Percentiles rank a stretch among this genome's conserved stretches.
Conservation (phyloP, 352 stramenopile species). For the Pythium sukuiense region DNA sequence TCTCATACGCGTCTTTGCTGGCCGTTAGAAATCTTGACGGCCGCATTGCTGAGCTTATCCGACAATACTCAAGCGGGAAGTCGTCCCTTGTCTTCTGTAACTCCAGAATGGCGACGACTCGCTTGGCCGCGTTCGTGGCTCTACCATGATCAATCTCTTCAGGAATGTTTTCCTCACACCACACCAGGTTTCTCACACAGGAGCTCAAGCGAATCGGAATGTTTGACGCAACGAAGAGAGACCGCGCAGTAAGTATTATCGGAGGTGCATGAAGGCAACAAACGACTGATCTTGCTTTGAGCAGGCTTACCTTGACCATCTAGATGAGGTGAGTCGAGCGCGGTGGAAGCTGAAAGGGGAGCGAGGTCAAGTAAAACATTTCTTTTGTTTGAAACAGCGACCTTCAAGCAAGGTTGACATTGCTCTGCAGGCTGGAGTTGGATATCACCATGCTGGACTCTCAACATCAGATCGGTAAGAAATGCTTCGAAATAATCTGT, state of each 20-base stretch:
- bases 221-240: constrained; percentile 15
- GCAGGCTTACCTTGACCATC: background rate
- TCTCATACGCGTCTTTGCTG: background rate
- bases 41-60: constrained; percentile 44
- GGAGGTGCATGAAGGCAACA: background rate
- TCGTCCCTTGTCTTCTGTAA: constrained; percentile 64
- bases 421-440: constrained; percentile 25
- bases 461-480: constrained; percentile 29
- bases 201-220: constrained; percentile 14
- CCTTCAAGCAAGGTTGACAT: constrained; percentile 8
- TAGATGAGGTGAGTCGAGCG: background rate
- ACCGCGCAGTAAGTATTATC: constrained; percentile 9
- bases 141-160: background rate
- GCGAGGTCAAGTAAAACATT: background rate
- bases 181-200: constrained; percentile 12
- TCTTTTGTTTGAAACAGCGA: background rate
- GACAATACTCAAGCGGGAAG: constrained; percentile 41
- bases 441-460: constrained; percentile 44
- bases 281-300: background rate
- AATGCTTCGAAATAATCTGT: no score
- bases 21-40: constrained; percentile 43
- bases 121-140: constrained; percentile 28
- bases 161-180: background rate
- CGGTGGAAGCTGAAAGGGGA: background rate
- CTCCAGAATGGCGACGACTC: constrained; percentile 30